A percentile compares a stretch with the other conserved stretches of the same genome.
Conservation (phyloP, 768 basidiomycete genomes). For the Lactifluus subvellereus region DNA sequence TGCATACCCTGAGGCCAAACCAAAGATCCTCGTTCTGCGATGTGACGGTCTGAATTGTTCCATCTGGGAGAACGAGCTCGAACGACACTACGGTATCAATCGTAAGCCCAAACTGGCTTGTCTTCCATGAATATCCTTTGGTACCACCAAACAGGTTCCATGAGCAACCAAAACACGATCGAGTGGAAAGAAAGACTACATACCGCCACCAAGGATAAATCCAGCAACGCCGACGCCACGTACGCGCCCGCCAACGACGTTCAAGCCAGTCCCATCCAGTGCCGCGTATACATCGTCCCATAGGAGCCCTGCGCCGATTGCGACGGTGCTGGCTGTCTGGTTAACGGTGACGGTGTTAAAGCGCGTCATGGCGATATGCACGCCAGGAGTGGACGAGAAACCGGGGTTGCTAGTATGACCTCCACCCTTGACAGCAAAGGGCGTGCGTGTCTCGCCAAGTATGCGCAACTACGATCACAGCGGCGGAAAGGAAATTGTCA, state of each 20-base stretch:
- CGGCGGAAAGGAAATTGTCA: not conserved
- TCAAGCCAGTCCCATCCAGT: slow-evolving; percentile 23
- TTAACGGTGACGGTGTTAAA: slow-evolving; percentile 20
- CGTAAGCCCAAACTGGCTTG: slow-evolving; percentile 24
- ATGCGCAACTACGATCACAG: slow-evolving; percentile 2
- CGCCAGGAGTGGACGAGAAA: slow-evolving; percentile 28
- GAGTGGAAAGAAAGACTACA: not conserved
- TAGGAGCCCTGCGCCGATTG: slow-evolving; percentile 26
- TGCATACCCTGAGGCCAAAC: slow-evolving; percentile 14
- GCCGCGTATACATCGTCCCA: slow-evolving; percentile 29
- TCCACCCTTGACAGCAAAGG: slow-evolving; percentile 27
- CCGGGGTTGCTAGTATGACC: slow-evolving; percentile 27
- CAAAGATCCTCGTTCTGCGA: slow-evolving; percentile 17
- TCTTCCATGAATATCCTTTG: slow-evolving; percentile 17
- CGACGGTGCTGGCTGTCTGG: slow-evolving; percentile 9
- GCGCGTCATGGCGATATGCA: slow-evolving; percentile 27
- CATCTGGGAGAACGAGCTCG: slow-evolving; percentile 26
- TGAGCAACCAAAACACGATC: not conserved
- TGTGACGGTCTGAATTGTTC: slow-evolving; percentile 21
- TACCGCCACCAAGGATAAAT: slow-evolving; percentile 28
- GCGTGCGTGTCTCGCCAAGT: slow-evolving; percentile 11
- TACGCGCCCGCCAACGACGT: slow-evolving; percentile 27
- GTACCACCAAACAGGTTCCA: not conserved
- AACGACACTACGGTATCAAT: slow-evolving; percentile 24
- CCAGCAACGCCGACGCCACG: slow-evolving; percentile 28